phyloP scores from a whole-genome alignment of 176 grass and related monocot genomes.

The Rhipidocladum racemiflorum region DNA sequence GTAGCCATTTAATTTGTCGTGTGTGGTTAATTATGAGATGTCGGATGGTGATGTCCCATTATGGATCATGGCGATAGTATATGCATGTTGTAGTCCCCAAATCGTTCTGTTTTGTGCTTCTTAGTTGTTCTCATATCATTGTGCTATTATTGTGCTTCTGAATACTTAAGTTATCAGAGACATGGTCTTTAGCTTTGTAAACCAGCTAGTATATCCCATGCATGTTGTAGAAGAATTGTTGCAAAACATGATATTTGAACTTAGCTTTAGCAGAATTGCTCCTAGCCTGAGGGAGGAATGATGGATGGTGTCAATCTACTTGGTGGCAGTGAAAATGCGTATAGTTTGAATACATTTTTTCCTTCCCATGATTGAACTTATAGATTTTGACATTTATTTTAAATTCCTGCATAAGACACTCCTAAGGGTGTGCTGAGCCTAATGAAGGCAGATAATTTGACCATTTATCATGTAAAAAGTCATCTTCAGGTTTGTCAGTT shows the following conservation, averaged over 20 bases:
- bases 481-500: constrained; percentile 71
- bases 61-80: no score
- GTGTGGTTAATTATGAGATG: no score
- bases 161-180: no score
- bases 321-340: constrained; percentile 96
- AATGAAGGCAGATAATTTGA: constrained; percentile 98
- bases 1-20: no score
- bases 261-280: constrained; percentile 38
- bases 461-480: constrained; percentile 99
- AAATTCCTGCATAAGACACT: constrained; percentile 70
- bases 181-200: no score
- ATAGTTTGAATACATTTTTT: neutral
- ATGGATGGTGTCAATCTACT: constrained; percentile 69
- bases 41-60: no score
- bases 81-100: no score
- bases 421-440: constrained; percentile 93
- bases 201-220: constrained; percentile 4
- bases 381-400: constrained; percentile 26
- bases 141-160: no score
- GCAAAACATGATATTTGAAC: constrained; percentile 25
- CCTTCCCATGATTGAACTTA: neutral
- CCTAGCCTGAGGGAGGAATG: constrained; percentile 40
- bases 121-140: no score
- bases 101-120: no score
- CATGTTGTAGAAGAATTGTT: constrained; percentile 21